phyloP scores from a whole-genome alignment of 1,284 basidiomycete species.

The Rhodofomes roseus region DNA sequence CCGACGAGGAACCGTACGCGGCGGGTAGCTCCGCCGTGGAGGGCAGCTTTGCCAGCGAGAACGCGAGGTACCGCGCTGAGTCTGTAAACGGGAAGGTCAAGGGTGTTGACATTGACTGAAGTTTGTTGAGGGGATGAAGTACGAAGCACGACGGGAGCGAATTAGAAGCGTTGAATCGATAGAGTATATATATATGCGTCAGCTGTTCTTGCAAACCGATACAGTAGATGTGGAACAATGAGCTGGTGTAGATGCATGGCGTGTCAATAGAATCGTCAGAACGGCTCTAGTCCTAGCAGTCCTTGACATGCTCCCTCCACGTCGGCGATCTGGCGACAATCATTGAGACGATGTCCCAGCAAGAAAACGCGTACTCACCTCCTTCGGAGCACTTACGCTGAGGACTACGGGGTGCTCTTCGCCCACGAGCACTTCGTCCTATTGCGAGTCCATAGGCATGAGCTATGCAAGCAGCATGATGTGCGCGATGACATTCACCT shows the following conservation, averaged over 20 bases:
- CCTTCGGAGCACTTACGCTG: conserved; percentile 82
- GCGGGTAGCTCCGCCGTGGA: conserved; percentile 4
- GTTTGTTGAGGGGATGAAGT: not conserved
- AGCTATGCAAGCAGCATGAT: not conserved
- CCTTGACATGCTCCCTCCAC: conserved; percentile 88
- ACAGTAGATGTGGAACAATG: not conserved
- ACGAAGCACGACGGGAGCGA: not conserved
- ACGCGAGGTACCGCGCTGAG: conserved; percentile 1
- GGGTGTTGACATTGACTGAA: not conserved
- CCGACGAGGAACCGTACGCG: conserved; percentile 23
- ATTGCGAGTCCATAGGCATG: not conserved
- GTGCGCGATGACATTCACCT: conserved; percentile 43
- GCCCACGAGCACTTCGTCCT: conserved; percentile 86
- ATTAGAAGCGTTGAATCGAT: not conserved
- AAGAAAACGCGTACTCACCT: conserved; percentile 41
- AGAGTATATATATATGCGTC: not conserved
- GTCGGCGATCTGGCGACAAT: conserved; percentile 57
- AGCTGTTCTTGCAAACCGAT: not conserved
- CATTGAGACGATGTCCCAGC: not conserved
- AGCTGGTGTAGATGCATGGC: not conserved
- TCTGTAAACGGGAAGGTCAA: not conserved
- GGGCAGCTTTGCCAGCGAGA: not conserved
- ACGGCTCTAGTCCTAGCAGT: conserved; percentile 59
- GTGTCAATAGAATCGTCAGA: conserved; percentile 29
- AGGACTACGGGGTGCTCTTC: conserved; percentile 67